These are phyloP conservation scores for Panicum virgatum DNA, from an alignment of 202 grass and related monocot species.

Conservation along the genomic window DNA sequence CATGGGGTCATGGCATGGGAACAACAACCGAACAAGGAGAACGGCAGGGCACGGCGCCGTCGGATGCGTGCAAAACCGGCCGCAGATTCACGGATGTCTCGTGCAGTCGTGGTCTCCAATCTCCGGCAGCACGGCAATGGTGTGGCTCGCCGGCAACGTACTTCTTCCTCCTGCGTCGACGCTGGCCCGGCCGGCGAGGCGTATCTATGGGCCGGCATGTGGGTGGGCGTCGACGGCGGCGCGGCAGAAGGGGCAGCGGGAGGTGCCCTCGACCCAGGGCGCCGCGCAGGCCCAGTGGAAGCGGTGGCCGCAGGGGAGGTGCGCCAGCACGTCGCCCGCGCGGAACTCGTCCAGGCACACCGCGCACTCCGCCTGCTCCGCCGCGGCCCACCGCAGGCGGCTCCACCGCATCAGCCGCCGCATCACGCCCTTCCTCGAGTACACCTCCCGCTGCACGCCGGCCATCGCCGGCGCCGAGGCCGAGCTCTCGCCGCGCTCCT, in stretches of 20 bases:
- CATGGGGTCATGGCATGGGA: no score
- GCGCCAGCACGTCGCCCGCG: slow-evolving; percentile 62
- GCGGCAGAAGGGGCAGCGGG: slow-evolving; percentile 80
- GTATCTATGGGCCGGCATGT: neutral
- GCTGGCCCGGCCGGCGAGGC: no score
- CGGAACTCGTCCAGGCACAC: slow-evolving; percentile 90
- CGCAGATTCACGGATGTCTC: neutral
- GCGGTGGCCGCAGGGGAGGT: slow-evolving; percentile 79
- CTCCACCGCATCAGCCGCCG: slow-evolving; percentile 75
- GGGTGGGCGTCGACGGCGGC: slow-evolving; percentile 38
- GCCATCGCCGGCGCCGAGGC: neutral
- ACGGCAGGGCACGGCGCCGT: neutral
- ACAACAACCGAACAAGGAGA: neutral
- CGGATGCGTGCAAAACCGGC: neutral
- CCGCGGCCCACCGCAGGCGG: slow-evolving; percentile 59
- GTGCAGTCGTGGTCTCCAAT: neutral
- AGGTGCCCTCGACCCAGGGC: slow-evolving; percentile 74
- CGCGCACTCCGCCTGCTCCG: slow-evolving; percentile 68
- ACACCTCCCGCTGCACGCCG: slow-evolving; percentile 68
- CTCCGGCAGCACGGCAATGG: neutral
- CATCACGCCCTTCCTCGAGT: slow-evolving; percentile 64
- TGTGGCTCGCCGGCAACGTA: no score
- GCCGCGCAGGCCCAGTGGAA: slow-evolving; percentile 82
- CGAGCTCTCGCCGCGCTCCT: neutral
- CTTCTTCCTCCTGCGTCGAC: no score